Percentiles rank a stretch among this genome's conserved stretches.
Evolutionary conservation across 2,329 filamentous ascomycete species (phyloP).

Genomic region (Helotiales sp.): DNA sequence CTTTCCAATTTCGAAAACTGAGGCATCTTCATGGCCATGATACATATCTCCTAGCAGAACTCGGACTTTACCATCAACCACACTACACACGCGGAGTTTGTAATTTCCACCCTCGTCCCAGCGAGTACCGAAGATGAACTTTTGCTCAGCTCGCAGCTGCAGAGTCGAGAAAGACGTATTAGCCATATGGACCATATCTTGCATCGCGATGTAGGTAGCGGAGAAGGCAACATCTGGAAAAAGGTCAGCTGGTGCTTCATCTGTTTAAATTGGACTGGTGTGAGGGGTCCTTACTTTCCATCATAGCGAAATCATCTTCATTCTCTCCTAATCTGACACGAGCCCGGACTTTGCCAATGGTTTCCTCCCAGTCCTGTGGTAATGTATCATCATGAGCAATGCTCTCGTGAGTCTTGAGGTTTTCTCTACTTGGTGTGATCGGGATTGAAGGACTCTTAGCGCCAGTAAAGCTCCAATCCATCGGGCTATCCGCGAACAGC

Average conservation of each 20-base stretch:
- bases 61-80: background rate
- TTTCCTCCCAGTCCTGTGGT: conserved; percentile 23
- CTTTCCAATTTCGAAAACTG: background rate
- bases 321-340: background rate
- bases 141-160: background rate
- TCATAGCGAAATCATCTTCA: conserved; percentile 16
- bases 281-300: conserved; percentile 24
- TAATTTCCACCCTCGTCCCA: background rate
- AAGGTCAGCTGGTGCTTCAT: background rate
- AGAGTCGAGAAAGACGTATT: background rate
- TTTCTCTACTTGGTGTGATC: background rate
- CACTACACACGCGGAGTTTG: background rate
- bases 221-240: conserved; percentile 28
- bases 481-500: background rate
- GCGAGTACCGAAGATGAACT: background rate
- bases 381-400: background rate
- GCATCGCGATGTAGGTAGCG: conserved; percentile 8
- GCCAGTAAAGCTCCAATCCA: too few species aligned
- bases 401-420: background rate
- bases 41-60: background rate
- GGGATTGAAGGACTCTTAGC: too few species aligned
- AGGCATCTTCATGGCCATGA: background rate
- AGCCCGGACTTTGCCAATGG: conserved; percentile 18
- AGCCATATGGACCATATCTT: background rate
- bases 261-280: background rate